These are phyloP conservation scores for Leptodontidium sp. DNA, from an alignment of 2,329 filamentous ascomycete genomes.

Conservation along the genomic window DNA sequence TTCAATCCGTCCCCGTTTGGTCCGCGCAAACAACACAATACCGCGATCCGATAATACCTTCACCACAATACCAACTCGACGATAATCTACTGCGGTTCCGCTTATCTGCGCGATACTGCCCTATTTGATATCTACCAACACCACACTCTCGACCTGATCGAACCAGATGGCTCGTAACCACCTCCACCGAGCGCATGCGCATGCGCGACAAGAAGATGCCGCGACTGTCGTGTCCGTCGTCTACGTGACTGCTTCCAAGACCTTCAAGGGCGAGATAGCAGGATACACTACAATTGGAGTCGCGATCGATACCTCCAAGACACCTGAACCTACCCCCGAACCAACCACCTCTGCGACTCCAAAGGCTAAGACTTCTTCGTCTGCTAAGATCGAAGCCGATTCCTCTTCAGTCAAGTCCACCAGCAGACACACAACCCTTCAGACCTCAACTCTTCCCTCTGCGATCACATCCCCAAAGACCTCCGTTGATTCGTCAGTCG, in stretches of 20 bases:
- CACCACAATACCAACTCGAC: constrained; percentile 1
- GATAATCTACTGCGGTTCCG: constrained; percentile 17
- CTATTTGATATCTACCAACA: neutral
- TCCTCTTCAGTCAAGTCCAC: constrained; percentile 7
- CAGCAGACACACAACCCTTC: constrained; percentile 22
- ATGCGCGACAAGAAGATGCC: constrained; percentile 16
- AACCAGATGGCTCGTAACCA: constrained; percentile 19
- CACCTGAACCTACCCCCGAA: constrained; percentile 15
- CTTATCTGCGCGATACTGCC: constrained; percentile 6
- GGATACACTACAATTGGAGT: constrained; percentile 53
- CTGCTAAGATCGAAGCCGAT: constrained; percentile 11
- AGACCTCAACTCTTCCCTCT: constrained; percentile 30
- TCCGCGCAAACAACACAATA: constrained; percentile 9
- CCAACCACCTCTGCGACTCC: constrained; percentile 13
- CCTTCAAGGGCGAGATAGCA: constrained; percentile 59
- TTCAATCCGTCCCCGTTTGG: neutral
- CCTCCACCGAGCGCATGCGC: constrained; percentile 19
- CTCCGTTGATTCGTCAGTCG: constrained; percentile 26
- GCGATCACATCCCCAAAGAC: constrained; percentile 34
- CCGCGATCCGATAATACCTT: constrained; percentile 11
- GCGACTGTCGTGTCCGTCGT: constrained; percentile 53
- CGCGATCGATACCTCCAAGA: constrained; percentile 18
- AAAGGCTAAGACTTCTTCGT: constrained; percentile 3
- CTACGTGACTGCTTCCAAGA: constrained; percentile 60
- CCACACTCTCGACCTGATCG: constrained; percentile 10